Base-by-base conservation (phyloP, 768 basidiomycete genomes). In the Tulasnella calospora region DNA sequence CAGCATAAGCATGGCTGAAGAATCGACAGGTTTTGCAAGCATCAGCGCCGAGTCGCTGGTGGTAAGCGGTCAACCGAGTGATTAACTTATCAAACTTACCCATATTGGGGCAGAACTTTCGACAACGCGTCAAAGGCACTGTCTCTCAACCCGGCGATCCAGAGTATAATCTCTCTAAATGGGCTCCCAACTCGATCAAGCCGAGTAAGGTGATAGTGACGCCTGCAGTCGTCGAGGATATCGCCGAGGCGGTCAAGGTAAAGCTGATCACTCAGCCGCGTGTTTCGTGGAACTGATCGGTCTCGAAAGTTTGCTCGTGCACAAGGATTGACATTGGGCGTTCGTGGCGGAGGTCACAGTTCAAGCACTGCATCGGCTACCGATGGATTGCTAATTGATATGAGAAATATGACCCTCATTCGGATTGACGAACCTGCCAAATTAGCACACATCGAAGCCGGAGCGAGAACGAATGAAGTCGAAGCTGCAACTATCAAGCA, bases 141-240 rank as follows among this genome's bases (percentile, higher is more conserved):
- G 44, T 74, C 51, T 27, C 12, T 23, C 41, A 12, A 7, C 46
- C 44, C 23, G 74, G 74, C 46, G 74, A 74, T 74, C 74, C 74
- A 12, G 36, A 13, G 5, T 77, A 77, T 33, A 71, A 70, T 41
- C 61, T 71, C 35, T 33, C 61, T 27, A 61, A 55, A 71, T 77
- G 76, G 76, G 55, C 76, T n/a, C 38, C 57, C 0, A 67, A 69
- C 21, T 47, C 76, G 19, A 19, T 15, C 19, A 67, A 44, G 76
- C 76, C 69, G 3, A 77, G 76, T 30, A 33, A 38, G 23, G 74
- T 40, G 61, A 36, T 33, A 80, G 76, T 55, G 77, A 79, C 40
- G 81, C 80, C 73, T 61, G 30, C 27, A 35, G 30, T 79, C 55
- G 80, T 79, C 12, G 71, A 74, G n/a, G 82, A 82, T 71, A 79